Base-by-base conservation (phyloP, 2,329 filamentous ascomycete species). In the Penicillium sp. region DNA sequence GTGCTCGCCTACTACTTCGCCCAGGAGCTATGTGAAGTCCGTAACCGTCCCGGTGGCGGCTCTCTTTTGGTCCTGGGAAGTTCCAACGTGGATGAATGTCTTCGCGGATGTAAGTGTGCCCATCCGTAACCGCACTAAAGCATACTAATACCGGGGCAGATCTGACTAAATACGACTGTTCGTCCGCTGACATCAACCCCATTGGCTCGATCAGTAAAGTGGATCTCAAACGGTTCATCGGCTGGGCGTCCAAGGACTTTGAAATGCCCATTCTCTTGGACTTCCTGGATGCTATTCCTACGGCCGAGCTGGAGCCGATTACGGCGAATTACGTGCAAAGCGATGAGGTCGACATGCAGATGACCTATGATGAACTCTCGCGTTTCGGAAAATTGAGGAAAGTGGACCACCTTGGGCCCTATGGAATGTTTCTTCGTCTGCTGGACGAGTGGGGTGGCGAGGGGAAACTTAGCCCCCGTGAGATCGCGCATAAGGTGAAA, bases 151-250 rank as follows among this genome's bases (percentile, higher is more conserved):
- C 14, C 16, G 8, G 4, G 35, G 7, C 37, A 57, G 55, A 57
- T 26, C 31, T 57, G 29, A 57, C 55, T 1, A 57, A 57, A 41
- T 57, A 57, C 43, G 55, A 57, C 39, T 57, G 55, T 56, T 57
- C 55, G 3, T 57, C 55, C 5, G 55, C 55, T 6, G 55, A 57
- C 41, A 57, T 57, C 50, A 57, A 57, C 14, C 55, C 55, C 6
- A 57, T 57, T 37, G 55, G 55, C 3, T 57, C 55, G 10, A 57
- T 57, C 37, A 57, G 55, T 50, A 57, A 57, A 26, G 50, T 53
- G n/a, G 55, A 57, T 26, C 31, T 57, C 14, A 57, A 57, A 44
- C 45, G 55, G 6, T 57, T 57, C 22, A 57, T 57, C 26, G 55
- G 39, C 22, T 57, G 55, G 55, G 49, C 55, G 8, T n/a, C 55